Evolutionary conservation across 441 rosid species (phyloP).

Genomic region (Populus tomentosa): DNA sequence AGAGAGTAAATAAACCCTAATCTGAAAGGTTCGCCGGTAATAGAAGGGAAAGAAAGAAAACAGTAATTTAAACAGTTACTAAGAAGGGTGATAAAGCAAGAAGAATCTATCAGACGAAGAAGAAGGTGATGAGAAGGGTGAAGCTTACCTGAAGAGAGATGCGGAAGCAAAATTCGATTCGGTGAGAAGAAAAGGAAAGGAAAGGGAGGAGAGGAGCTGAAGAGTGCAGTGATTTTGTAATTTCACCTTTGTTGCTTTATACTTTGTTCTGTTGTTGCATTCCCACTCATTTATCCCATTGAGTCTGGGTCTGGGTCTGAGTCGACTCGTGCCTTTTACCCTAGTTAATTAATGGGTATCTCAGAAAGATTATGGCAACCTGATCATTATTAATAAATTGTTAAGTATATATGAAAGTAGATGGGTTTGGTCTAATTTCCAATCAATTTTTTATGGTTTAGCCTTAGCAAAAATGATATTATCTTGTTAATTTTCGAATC

Average conservation of each 20-base stretch:
- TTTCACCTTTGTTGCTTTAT: not conserved
- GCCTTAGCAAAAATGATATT: too few species aligned
- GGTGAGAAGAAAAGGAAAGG: conserved; percentile 1
- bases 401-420: too few species aligned
- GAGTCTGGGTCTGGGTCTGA: not conserved
- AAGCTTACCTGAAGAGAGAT: not conserved
- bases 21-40: not conserved
- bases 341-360: too few species aligned
- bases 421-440: not conserved
- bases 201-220: not conserved
- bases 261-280: not conserved
- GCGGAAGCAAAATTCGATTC: not conserved
- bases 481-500: too few species aligned
- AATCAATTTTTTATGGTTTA: not conserved
- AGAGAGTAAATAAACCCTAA: conserved; percentile 28
- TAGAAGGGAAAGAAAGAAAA: not conserved
- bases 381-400: too few species aligned
- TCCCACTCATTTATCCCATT: conserved; percentile 5
- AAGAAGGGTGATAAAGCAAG: not conserved
- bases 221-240: conserved; percentile 1
- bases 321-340: too few species aligned
- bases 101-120: not conserved
- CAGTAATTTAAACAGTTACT: not conserved
- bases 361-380: too few species aligned
- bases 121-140: not conserved